Evolutionary conservation across 1,284 basidiomycete species (phyloP), one percentile per base, ranked within the genome.

Genomic region (Leucoagaricus sp.): DNA sequence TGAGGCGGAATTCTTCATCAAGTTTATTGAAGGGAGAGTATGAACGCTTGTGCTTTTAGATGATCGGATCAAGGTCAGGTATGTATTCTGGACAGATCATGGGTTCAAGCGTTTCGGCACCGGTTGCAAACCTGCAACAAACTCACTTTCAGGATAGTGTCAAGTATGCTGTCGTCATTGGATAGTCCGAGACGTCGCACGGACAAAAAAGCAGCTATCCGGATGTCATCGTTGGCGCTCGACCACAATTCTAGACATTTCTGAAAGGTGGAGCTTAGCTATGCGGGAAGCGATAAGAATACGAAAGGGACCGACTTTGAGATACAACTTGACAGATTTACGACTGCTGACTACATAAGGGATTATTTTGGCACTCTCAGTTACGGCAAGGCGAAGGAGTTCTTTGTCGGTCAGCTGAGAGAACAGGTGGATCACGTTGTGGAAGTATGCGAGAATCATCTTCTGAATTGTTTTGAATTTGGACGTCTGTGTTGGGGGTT

Each of bases 1-100:
- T 0, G 91, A 90, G 0, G 96, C 96, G 2, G 94, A 93, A 73
- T 99, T 98, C 75, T 99, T 99, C 94, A 98, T 97, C 41, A 99
- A 75, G 67, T 93, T 97, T 72, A 99, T 91, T 3, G 89, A 86
- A n/a, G 96, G 94, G 12, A 99, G 79, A 1, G 91, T 96, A 75
- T 97, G 89, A 2, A 86, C 80, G 51, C 82, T 92, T 4, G 94
- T 97, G 17, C 87, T 85, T 69, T 94, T 93, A 57, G 86, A 87
- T 8, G 87, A 87, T 19, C 92, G 86, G 49, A 98, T 84, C 31
- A 98, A 78, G 2, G 89, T 84, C 51, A 93, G 82, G 75, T 98
- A 98, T 15, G 87, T 88, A 60, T 89, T 90, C 90, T 95, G 60
- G 23, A 28, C 55, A 42, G 38, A 38, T 34, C 36, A 38, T 34